These are phyloP conservation scores for Fraxinus nigra DNA, from an alignment of 305 asterid genomes.

Conservation along the genomic window DNA sequence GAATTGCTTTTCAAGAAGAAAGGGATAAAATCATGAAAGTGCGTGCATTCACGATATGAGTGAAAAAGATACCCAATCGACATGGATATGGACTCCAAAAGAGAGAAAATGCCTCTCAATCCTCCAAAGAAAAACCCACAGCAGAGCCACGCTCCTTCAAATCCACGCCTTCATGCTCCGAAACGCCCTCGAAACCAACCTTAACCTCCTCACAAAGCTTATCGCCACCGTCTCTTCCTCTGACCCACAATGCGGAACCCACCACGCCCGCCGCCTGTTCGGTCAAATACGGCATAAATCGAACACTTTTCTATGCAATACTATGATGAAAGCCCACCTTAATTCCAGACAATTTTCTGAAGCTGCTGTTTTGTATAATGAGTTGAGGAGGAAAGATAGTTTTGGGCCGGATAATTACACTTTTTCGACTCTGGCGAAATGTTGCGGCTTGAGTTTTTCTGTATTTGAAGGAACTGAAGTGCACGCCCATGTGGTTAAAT, in stretches of 20 bases:
- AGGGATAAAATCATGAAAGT: background rate
- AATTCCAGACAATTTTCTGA: conserved; percentile 40
- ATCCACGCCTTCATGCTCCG: conserved; percentile 75
- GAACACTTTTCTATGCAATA: conserved; percentile 68
- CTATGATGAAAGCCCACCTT: conserved; percentile 81
- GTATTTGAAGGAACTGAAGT: conserved; percentile 61
- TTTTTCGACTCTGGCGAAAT: conserved; percentile 69
- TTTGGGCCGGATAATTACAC: conserved; percentile 75
- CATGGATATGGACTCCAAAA: conserved; percentile 51
- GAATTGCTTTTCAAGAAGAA: background rate
- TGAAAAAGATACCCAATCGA: conserved; percentile 19
- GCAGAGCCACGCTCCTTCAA: conserved; percentile 56
- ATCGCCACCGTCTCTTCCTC: conserved; percentile 46
- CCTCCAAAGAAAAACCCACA: conserved; percentile 52
- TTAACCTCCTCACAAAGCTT: conserved; percentile 69
- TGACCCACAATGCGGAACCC: conserved; percentile 44
- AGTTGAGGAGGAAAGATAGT: conserved; percentile 41
- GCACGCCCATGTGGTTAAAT: conserved; percentile 61
- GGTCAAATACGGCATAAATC: conserved; percentile 44
- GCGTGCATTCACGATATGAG: conserved; percentile 25
- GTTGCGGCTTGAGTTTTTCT: conserved; percentile 49
- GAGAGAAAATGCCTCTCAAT: conserved; percentile 64
- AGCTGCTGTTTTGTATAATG: conserved; percentile 40
- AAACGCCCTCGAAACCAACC: conserved; percentile 50
- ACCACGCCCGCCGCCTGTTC: conserved; percentile 68